Percentiles rank a stretch among this genome's conserved stretches.
These are phyloP conservation scores for Hemileccinum rubropunctum DNA, from an alignment of 768 basidiomycete species.

Conservation along the genomic window DNA sequence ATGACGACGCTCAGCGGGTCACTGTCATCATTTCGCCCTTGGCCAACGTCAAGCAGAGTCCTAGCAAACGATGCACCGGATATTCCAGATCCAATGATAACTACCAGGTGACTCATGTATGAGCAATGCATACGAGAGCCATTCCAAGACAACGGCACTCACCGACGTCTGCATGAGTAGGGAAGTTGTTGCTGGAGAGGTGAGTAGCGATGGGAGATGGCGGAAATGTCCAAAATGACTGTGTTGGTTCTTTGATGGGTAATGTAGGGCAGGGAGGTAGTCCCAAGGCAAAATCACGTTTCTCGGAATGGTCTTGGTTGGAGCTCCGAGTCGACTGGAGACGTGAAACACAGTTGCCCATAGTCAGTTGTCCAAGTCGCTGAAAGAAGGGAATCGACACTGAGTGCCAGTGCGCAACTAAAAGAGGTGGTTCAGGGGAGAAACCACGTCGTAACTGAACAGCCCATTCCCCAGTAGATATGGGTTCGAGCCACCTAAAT, in stretches of 20 bases:
- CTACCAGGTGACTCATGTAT: conserved; percentile 13
- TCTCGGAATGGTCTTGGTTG: conserved; percentile 2
- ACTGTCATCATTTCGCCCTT: conserved; percentile 15
- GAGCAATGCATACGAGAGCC: background rate
- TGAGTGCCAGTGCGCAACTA: background rate
- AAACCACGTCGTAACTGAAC: background rate
- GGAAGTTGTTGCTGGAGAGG: conserved; percentile 28
- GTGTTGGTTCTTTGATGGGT: conserved; percentile 52
- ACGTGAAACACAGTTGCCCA: conserved; percentile 28
- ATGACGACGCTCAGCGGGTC: conserved; percentile 42
- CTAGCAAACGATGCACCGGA: conserved; percentile 44
- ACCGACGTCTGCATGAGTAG: conserved; percentile 57
- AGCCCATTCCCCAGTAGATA: conserved; percentile 18
- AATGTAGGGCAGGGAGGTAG: conserved; percentile 34
- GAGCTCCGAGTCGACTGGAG: conserved; percentile 1
- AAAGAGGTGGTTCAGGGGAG: background rate
- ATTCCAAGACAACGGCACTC: background rate
- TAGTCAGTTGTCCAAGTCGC: conserved; percentile 6
- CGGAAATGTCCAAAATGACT: conserved; percentile 65
- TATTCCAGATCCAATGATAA: conserved; percentile 57
- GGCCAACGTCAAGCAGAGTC: conserved; percentile 33
- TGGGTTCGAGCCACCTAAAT: conserved; percentile 9
- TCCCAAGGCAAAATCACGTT: background rate
- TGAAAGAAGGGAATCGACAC: background rate
- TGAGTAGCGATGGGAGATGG: conserved; percentile 42